Conservation (phyloP, 2,329 filamentous ascomycete species). For the Cercospora zeina region DNA sequence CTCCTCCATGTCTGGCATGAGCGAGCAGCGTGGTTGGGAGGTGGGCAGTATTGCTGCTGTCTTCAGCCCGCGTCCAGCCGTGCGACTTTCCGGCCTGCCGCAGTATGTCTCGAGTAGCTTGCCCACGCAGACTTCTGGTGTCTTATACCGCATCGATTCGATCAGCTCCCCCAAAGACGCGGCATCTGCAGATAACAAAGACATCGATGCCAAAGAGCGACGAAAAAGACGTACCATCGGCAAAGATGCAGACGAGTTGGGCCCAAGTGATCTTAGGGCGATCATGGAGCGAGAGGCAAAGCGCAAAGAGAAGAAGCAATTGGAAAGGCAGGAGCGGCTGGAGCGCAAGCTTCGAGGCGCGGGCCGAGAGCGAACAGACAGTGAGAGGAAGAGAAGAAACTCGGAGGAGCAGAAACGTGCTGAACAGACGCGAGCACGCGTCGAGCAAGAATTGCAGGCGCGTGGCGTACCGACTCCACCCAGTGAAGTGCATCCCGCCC, state of each 20-base stretch:
- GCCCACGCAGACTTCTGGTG: slow-evolving; percentile 26
- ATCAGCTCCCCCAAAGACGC: slow-evolving; percentile 19
- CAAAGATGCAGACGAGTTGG: slow-evolving; percentile 77
- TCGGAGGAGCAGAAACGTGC: slow-evolving; percentile 54
- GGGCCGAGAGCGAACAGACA: slow-evolving; percentile 56
- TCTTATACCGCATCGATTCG: slow-evolving; percentile 30
- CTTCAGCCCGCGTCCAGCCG: slow-evolving; percentile 80
- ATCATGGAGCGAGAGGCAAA: slow-evolving; percentile 87
- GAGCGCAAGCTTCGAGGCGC: slow-evolving; percentile 66
- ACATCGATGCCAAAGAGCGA: slow-evolving; percentile 41
- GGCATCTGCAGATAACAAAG: slow-evolving; percentile 15
- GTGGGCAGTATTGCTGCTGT: slow-evolving; percentile 69
- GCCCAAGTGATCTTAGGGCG: slow-evolving; percentile 79
- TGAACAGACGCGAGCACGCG: slow-evolving; percentile 27
- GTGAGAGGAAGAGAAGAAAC: slow-evolving; percentile 46
- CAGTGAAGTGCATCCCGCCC: slow-evolving; percentile 40
- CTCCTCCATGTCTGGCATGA: slow-evolving; percentile 72
- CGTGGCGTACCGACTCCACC: slow-evolving; percentile 33
- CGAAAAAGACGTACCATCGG: slow-evolving; percentile 63
- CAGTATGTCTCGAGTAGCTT: slow-evolving; percentile 52
- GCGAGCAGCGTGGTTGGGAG: slow-evolving; percentile 74
- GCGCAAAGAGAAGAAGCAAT: slow-evolving; percentile 71
- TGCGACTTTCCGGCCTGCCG: slow-evolving; percentile 70
- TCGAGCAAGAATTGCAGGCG: slow-evolving; percentile 34
- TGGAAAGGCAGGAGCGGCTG: slow-evolving; percentile 65